Base-by-base conservation (phyloP, 805 yeast genomes). In the Pichia ethanolica region DNA sequence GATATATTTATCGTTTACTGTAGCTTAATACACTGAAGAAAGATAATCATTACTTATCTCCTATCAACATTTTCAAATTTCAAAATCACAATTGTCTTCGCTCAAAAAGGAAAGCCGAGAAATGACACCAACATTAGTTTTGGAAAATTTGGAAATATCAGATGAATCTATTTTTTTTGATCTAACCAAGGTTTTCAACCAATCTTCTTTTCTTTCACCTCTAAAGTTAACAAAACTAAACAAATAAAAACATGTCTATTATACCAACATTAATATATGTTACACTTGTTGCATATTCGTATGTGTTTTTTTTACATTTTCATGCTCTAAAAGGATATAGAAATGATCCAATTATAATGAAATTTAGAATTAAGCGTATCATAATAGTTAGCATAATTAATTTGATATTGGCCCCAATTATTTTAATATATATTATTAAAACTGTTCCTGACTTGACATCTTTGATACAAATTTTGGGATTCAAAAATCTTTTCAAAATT, bases 231-330 rank as follows among this genome's bases (percentile, higher is more conserved):
- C 32, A 6, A 30, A 30, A 41, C 10, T 36, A 26, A 37, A 7
- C 5, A 20, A 11, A 43, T 44, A 44, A 35, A 20, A 20, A 20
- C 20, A 20, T 27, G 6, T 14, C 36, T 6, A 13, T 40, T 14
- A 12, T 46, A 45, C 33, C 41, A 3, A 62, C 67, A 3, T 44
- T 59, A 9, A n/a, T 50, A 0, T 56, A 69, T 6, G 61, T 75
- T 0, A 34, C 67, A 0, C 40, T 61, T 0, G 59, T 77, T 4
- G 73, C 84, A 1, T 48, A 66, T 11, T 64, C 72, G 4, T 81
- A 79, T 58, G 83, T 81, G 13, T 56, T 63, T 4, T 68, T 65
- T 32, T 64, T 79, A 13, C 72, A 72, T 54, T 46, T 65, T 39
- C 49, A 47, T 8, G 56, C 61, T 5, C 52, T 53, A 7, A 8